Evolutionary conservation across 108 stramenopile species (phyloP).

Genomic region (Schizochytrium sp.): DNA sequence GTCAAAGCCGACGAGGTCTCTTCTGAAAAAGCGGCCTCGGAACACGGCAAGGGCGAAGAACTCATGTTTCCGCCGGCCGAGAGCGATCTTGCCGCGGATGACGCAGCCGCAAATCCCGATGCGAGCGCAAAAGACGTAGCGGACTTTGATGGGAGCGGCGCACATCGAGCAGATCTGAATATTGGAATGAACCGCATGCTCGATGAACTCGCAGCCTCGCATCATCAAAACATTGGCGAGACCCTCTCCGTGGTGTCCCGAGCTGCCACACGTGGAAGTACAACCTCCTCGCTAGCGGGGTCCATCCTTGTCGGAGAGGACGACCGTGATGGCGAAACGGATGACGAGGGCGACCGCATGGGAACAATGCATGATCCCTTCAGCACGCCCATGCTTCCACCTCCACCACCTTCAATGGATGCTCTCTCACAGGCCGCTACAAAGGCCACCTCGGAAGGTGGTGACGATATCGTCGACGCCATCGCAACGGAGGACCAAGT

Average conservation of each 20-base stretch:
- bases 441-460: neutral
- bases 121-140: neutral
- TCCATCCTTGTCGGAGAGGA: neutral
- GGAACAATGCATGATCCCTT: neutral
- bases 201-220: no score
- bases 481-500: neutral
- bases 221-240: neutral
- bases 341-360: neutral
- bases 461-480: neutral
- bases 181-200: no score
- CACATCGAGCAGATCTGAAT: no score
- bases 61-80: neutral
- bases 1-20: neutral
- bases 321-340: neutral
- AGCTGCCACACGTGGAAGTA: neutral
- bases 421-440: neutral
- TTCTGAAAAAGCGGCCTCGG: neutral
- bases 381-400: neutral
- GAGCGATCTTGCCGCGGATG: neutral
- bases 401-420: neutral
- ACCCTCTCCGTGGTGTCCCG: neutral
- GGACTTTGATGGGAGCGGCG: no score
- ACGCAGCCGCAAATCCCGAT: neutral
- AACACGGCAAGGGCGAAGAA: neutral
- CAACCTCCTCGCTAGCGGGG: neutral